Percentiles rank a stretch among this genome's conserved stretches.
Evolutionary conservation across 2,329 filamentous ascomycete species (phyloP).

Genomic region (Aspergillus sp.): DNA sequence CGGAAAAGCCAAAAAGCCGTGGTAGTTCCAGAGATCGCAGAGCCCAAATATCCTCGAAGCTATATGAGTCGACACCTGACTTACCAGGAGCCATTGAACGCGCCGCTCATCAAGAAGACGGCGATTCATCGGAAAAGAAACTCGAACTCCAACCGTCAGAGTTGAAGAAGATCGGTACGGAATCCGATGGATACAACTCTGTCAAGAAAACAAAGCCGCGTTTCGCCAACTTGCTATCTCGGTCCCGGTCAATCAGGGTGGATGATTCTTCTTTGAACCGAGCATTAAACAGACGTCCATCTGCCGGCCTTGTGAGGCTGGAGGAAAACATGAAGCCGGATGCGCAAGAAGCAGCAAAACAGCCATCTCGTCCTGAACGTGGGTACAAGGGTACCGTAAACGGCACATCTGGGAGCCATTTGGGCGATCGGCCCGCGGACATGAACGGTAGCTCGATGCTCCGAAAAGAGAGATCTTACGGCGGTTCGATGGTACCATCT

Average conservation of each 20-base stretch:
- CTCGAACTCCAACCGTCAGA: slow-evolving; percentile 28
- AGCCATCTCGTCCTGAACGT: slow-evolving; percentile 70
- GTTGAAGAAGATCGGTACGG: slow-evolving; percentile 33
- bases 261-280: slow-evolving; percentile 46
- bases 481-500: slow-evolving; percentile 47
- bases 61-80: slow-evolving; percentile 49
- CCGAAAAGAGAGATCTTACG: slow-evolving; percentile 39
- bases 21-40: slow-evolving; percentile 51
- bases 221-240: slow-evolving; percentile 50
- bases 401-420: slow-evolving; percentile 70
- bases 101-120: slow-evolving; percentile 34
- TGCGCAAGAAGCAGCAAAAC: slow-evolving; percentile 57
- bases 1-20: slow-evolving; percentile 46
- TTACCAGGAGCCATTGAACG: slow-evolving; percentile 39
- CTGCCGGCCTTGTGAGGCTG: slow-evolving; percentile 44
- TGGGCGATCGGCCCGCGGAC: slow-evolving; percentile 66
- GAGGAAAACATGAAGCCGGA: slow-evolving; percentile 41
- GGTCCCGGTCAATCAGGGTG: slow-evolving; percentile 50
- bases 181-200: slow-evolving; percentile 31
- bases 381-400: slow-evolving; percentile 70
- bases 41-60: slow-evolving; percentile 38
- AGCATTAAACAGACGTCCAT: slow-evolving; percentile 41
- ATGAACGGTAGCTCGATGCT: slow-evolving; percentile 31
- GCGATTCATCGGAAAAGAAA: slow-evolving; percentile 26
- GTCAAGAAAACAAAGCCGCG: slow-evolving; percentile 50